Evolutionary conservation across 495 filamentous ascomycete genomes (phyloP).

Genomic region (Physcia stellaris): DNA sequence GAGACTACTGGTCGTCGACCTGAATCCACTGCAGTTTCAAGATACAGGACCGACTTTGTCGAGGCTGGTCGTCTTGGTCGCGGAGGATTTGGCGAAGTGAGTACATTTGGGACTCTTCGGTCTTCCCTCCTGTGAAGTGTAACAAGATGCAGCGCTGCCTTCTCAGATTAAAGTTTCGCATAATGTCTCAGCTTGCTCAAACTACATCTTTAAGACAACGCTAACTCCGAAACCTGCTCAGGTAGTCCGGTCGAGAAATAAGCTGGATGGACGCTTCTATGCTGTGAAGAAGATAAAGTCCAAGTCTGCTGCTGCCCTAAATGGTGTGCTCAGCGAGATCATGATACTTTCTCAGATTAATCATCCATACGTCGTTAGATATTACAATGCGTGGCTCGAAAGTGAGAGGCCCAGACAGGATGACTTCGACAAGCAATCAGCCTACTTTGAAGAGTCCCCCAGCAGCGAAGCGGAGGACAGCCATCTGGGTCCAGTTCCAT

Average conservation of each 20-base stretch:
- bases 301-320: conserved; percentile 61
- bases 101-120: too few relatives aligned
- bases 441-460: conserved; percentile 46
- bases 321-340: conserved; percentile 82
- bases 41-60: conserved; percentile 78
- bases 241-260: conserved; percentile 90
- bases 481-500: conserved; percentile 56
- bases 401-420: conserved; percentile 49
- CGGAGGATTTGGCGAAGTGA: conserved; percentile 94
- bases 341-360: conserved; percentile 81
- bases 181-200: too few relatives aligned
- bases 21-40: conserved; percentile 42
- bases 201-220: too few relatives aligned
- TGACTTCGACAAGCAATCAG: conserved; percentile 28
- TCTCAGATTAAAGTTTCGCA: too few relatives aligned
- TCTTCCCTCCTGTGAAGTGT: too few relatives aligned
- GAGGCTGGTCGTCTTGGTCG: conserved; percentile 81
- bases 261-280: conserved; percentile 83
- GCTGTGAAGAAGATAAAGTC: conserved; percentile 93
- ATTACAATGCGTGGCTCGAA: conserved; percentile 91
- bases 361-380: conserved; percentile 90
- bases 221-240: too few relatives aligned
- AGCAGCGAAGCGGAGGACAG: conserved; percentile 31
- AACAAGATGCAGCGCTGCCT: too few relatives aligned
- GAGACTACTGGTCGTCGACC: conserved; percentile 28